Evolutionary conservation across 495 filamentous ascomycete species (phyloP), one percentile per base, ranked within the genome.

Genomic region (Amphirosellinia nigrospora): DNA sequence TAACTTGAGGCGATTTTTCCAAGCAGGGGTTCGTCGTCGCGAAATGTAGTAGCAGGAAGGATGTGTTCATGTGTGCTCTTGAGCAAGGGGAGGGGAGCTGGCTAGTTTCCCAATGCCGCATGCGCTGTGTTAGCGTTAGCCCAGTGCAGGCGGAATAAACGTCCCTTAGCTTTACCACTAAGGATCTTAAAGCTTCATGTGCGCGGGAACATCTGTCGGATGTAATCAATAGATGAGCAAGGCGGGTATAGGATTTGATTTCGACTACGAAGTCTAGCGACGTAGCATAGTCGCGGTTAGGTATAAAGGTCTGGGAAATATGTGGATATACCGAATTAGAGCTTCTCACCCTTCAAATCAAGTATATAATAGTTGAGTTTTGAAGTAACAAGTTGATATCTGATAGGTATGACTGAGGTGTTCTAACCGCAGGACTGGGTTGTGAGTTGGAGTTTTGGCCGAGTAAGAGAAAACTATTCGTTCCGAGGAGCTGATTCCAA

Each of bases 81-180:
- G 53, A 68, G 41, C 48, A 30, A 13, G 32, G n/a, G 53, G 38
- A 60, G n/a, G 13, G 39, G 30, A 68, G 53, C 39, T 38, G 53
- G 53, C 53, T 68, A 36, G 28, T 28, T 60, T 68, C 19, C 11
- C 11, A 26, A 26, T 59, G 39, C 39, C 60, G 60, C 11, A 38
- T 32, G 13, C 3, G 4, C 64, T 5, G 59, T 41, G 16, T 11
- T 26, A 21, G 2, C 55, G 16, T 11, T 26, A 21, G 2, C 13
- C 36, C 1, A 41, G 36, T 28, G 19, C n/a, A 26, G 36, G 28
- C 23, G 11, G 36, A 61, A 16, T 15, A 15, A 19, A 41, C 10
- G 10, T 41, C n/a, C 26, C 28, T 21, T 15, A 41, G 36, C 36
- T 38, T 34, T 50, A 48, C 21, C 2, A 38, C n/a, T 4, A n/a